A percentile compares a stretch with the other conserved stretches of the same genome.
These are phyloP conservation scores for Lignosus rhinocerotis DNA, from an alignment of 1,284 basidiomycete genomes.

Conservation along the genomic window DNA sequence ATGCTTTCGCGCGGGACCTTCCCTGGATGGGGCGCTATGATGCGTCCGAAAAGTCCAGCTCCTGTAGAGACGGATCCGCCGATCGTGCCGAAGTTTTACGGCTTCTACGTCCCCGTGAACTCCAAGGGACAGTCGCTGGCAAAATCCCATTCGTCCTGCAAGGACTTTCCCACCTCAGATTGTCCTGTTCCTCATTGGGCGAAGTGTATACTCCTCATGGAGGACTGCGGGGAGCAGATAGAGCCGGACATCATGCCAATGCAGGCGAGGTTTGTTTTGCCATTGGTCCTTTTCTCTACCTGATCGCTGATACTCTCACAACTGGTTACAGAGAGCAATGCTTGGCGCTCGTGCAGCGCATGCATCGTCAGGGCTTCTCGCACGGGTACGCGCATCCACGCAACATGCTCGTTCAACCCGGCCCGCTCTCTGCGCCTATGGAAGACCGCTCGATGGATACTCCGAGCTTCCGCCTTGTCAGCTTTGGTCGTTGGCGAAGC, in stretches of 20 bases:
- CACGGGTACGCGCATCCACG: constrained; percentile 44
- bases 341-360: constrained; percentile 40
- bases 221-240: constrained; percentile 47
- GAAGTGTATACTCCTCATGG: constrained; percentile 50
- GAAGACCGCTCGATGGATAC: constrained; percentile 22
- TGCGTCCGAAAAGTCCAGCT: constrained; percentile 40
- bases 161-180: constrained; percentile 10
- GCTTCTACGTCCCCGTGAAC: constrained; percentile 43
- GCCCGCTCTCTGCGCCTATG: constrained; percentile 40
- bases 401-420: constrained; percentile 49
- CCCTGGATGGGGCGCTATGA: constrained; percentile 33
- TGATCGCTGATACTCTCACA: background rate
- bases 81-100: constrained; percentile 54
- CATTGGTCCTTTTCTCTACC: background rate
- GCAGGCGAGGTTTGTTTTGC: constrained; percentile 35
- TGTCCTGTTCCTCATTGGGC: constrained; percentile 25
- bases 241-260: constrained; percentile 28
- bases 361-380: constrained; percentile 42
- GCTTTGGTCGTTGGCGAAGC: constrained; percentile 42
- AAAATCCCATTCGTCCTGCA: constrained; percentile 5
- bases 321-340: constrained; percentile 38
- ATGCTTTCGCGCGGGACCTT: constrained; percentile 7
- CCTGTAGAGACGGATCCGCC: constrained; percentile 43
- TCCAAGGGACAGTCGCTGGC: constrained; percentile 7
- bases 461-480: constrained; percentile 50